A percentile compares a stretch with the other conserved stretches of the same genome.
These are phyloP conservation scores for Leucocoprinus leucothites DNA, from an alignment of 768 basidiomycete genomes.

Conservation along the genomic window DNA sequence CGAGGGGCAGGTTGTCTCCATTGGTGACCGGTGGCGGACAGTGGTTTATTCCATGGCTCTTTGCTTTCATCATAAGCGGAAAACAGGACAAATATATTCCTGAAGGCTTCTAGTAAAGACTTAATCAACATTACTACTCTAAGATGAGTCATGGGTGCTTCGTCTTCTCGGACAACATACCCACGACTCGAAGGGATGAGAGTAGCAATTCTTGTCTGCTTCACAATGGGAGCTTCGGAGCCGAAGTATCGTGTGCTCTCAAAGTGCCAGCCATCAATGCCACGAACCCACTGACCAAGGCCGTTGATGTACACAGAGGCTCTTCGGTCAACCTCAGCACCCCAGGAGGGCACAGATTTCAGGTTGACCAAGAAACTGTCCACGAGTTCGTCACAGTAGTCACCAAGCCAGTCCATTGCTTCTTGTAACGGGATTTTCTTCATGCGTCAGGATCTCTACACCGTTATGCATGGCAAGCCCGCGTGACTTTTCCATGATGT, in stretches of 20 bases:
- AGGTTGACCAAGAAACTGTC: slow-evolving; percentile 28
- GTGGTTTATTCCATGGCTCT: too few relatives aligned
- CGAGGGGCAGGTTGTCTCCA: too few relatives aligned
- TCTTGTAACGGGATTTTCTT: slow-evolving; percentile 28
- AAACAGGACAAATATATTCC: too few relatives aligned
- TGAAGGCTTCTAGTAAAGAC: too few relatives aligned
- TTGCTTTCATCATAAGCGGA: too few relatives aligned
- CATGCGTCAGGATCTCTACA: slow-evolving; percentile 38
- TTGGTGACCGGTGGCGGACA: too few relatives aligned
- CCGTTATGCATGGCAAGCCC: slow-evolving; percentile 39
- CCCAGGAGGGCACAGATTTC: slow-evolving; percentile 31
- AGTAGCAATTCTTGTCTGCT: slow-evolving; percentile 19
- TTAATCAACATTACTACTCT: too few relatives aligned
- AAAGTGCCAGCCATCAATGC: slow-evolving; percentile 40
- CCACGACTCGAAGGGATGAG: neutral
- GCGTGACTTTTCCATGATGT: slow-evolving; percentile 35
- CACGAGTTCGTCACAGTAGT: slow-evolving; percentile 27
- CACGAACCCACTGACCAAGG: slow-evolving; percentile 36
- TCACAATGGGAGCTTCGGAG: slow-evolving; percentile 23
- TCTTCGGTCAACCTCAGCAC: slow-evolving; percentile 25
- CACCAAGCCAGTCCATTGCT: slow-evolving; percentile 35
- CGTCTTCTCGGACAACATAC: neutral
- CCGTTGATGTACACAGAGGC: slow-evolving; percentile 35
- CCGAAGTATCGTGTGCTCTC: slow-evolving; percentile 35
- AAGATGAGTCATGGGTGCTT: too few relatives aligned